Evolutionary conservation across 2,329 filamentous ascomycete genomes (phyloP), one percentile per base, ranked within the genome.

Genomic region (Fusarium siculi): DNA sequence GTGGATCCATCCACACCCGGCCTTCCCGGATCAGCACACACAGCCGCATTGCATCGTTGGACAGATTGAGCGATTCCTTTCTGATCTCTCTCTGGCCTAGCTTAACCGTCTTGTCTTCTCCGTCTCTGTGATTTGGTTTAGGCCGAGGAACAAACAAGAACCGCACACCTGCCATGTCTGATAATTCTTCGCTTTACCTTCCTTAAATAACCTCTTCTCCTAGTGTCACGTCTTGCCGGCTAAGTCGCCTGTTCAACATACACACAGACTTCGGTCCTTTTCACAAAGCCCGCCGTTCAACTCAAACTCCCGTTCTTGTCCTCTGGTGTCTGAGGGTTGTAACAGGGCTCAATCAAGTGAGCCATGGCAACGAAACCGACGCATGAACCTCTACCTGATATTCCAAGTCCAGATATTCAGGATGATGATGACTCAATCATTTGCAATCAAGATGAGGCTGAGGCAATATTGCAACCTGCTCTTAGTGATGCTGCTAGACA

Each of bases 381-480:
- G 30, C 47, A 47, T 47, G 63, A 64, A 42, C 58, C 67, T 44
- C 40, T 56, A 28, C 52, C 59, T 39, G 49, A 56, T 57, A 47
- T 59, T 16, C 54, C 46, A 36, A 56, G 42, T 49, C 53, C 59
- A 28, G 69, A 72, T 32, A 36, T 61, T 21, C 58, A 63, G n/a
- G 74, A 72, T 19, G 74, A 76, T 40, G 74, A 66, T 25, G 68
- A 72, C 37, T 76, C 72, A n/a, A 76, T 78, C 23, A 74, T 80
- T 32, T 78, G 77, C 55, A 85, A 87, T 50, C 83, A 87, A 63
- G 88, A 90, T 74, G 88, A 88, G 72, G 89, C 87, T 9, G 87
- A 89, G 72, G 89, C 88, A 12, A 85, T 91, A 50, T 84, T 92
- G 55, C 89, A 89, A 76, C 88, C 88, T 5, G 84, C 88, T 30